Evolutionary conservation across 2,329 filamentous ascomycete genomes (phyloP).

Genomic region (Pseudofabraea citricarpa): DNA sequence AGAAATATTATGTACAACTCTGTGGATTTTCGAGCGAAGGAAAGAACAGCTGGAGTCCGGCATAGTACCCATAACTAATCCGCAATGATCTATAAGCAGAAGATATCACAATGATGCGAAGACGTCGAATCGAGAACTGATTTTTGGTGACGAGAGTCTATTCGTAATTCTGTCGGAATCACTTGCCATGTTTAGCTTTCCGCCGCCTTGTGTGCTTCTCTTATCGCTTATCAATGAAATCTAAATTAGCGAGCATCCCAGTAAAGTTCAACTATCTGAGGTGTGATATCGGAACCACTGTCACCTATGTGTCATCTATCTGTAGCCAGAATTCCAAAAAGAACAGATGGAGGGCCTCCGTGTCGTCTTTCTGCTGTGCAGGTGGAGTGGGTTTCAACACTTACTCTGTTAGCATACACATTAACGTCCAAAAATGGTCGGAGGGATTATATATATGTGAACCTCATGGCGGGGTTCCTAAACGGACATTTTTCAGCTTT

Average conservation of each 20-base stretch:
- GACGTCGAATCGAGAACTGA: neutral
- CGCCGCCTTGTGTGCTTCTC: too few species aligned
- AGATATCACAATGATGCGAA: neutral
- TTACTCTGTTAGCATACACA: too few species aligned
- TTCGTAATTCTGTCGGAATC: neutral
- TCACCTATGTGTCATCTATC: neutral
- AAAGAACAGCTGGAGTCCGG: neutral
- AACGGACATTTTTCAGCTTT: neutral
- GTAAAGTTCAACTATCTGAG: neutral
- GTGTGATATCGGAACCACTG: neutral
- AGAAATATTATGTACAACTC: neutral
- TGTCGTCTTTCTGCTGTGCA: neutral
- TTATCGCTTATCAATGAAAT: too few species aligned
- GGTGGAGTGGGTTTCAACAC: neutral
- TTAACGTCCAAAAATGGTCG: neutral
- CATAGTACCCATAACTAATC: neutral
- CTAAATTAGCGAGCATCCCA: neutral
- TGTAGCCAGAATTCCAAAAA: neutral
- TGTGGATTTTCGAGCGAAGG: neutral
- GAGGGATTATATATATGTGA: neutral
- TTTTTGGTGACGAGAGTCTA: neutral
- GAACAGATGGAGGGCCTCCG: neutral
- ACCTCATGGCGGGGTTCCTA: neutral
- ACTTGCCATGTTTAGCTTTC: neutral
- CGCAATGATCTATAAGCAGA: neutral